Conservation (phyloP, 1,139 yeast genomes). For the Yamadazyma friedrichii region DNA sequence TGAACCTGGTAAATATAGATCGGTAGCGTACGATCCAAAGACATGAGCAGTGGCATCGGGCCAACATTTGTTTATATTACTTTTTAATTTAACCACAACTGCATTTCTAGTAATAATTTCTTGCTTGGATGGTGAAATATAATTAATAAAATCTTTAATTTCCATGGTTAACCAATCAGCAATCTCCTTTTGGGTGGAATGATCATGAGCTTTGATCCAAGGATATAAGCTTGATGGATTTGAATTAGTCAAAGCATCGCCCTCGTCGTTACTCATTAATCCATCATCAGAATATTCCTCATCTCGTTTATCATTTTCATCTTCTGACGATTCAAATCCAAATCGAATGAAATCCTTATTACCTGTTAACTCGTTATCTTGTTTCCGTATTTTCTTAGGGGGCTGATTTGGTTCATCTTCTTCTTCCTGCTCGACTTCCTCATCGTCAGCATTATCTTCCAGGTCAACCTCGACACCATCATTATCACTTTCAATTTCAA, state of each 20-base stretch:
- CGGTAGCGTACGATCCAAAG: slow-evolving; percentile 96
- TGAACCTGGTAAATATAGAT: slow-evolving; percentile 89
- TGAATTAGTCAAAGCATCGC: slow-evolving; percentile 16
- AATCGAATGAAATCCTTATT: slow-evolving; percentile 59
- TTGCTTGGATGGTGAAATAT: slow-evolving; percentile 78
- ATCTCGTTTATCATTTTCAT: slow-evolving; percentile 31
- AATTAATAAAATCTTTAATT: slow-evolving; percentile 80
- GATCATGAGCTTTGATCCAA: slow-evolving; percentile 78
- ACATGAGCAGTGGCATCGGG: slow-evolving; percentile 79
- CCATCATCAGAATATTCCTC: slow-evolving; percentile 37
- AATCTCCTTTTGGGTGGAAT: slow-evolving; percentile 69
- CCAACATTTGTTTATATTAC: slow-evolving; percentile 65
- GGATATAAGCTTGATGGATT: slow-evolving; percentile 52
- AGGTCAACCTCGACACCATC: slow-evolving; percentile 16
- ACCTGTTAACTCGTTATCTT: slow-evolving; percentile 36
- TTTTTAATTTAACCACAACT: slow-evolving; percentile 61
- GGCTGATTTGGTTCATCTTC: slow-evolving; percentile 8
- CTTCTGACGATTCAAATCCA: slow-evolving; percentile 49
- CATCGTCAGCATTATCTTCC: slow-evolving; percentile 15
- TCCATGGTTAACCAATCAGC: slow-evolving; percentile 90
- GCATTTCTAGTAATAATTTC: slow-evolving; percentile 72
- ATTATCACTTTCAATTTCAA: slow-evolving; percentile 21
- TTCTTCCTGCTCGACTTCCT: slow-evolving; percentile 1
- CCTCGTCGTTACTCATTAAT: slow-evolving; percentile 36
- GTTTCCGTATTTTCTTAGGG: slow-evolving; percentile 4